Evolutionary conservation across 768 basidiomycete genomes (phyloP).

Genomic region (Mycena latifolia): DNA sequence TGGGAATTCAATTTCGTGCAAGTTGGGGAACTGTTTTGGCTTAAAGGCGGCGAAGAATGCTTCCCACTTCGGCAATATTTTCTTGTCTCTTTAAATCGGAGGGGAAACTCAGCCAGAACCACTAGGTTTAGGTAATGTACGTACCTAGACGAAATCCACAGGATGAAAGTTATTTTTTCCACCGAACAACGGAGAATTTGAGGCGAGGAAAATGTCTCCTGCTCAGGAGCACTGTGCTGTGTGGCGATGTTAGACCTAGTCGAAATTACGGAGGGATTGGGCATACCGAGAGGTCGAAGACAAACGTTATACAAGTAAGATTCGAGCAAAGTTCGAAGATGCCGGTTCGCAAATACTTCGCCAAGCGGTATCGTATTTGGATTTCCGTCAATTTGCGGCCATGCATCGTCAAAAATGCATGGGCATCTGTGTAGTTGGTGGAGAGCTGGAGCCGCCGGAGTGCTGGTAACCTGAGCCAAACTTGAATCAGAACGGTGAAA

Average conservation of each 20-base stretch:
- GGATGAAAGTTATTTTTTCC: not conserved
- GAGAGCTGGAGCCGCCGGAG: not conserved
- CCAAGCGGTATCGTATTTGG: not conserved
- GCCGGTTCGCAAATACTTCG: not conserved
- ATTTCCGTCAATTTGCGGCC: slow-evolving; percentile 12
- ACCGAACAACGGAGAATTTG: not conserved
- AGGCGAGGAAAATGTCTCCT: not conserved
- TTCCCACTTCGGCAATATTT: not conserved
- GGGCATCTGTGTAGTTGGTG: not conserved
- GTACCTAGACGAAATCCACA: not conserved
- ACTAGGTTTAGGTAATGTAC: not conserved
- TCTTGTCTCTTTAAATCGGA: not conserved
- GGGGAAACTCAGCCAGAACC: not conserved
- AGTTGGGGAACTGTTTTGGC: slow-evolving; percentile 9
- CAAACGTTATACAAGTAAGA: not conserved
- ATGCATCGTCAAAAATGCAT: slow-evolving; percentile 1
- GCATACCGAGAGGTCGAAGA: not conserved
- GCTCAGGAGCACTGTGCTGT: not conserved
- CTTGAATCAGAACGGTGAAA: not conserved
- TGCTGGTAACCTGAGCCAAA: not conserved
- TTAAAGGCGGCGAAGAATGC: slow-evolving; percentile 6
- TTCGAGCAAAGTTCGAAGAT: slow-evolving; percentile 16
- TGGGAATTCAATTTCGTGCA: slow-evolving; percentile 10
- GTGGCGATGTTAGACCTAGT: not conserved
- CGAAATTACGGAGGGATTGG: no score